These are phyloP conservation scores for Fraxinus sp. DNA, from an alignment of 305 asterid genomes.

Conservation along the genomic window DNA sequence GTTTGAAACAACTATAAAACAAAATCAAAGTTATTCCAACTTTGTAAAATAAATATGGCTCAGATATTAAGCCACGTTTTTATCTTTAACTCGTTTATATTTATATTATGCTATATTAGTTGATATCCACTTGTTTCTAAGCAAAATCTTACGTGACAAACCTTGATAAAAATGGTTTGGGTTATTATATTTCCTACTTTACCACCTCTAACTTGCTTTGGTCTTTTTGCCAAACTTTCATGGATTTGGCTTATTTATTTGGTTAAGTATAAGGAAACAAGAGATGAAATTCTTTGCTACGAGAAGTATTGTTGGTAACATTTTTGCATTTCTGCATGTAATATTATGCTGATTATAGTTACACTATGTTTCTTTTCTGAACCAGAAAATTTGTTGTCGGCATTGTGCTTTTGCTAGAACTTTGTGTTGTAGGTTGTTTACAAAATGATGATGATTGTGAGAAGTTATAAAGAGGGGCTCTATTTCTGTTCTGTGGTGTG, in stretches of 20 bases:
- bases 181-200: background rate
- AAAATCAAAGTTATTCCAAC: background rate
- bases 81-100: background rate
- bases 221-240: background rate
- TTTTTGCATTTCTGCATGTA: background rate
- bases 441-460: background rate
- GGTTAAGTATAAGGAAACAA: background rate
- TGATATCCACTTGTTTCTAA: background rate
- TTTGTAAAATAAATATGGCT: background rate
- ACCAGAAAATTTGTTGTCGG: background rate
- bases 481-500: background rate
- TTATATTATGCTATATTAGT: background rate
- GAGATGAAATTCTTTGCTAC: background rate
- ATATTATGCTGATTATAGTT: background rate
- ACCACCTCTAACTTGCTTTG: background rate
- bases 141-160: background rate
- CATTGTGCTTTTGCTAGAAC: background rate
- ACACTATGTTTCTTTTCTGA: background rate
- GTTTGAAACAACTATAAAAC: background rate
- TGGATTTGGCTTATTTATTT: background rate
- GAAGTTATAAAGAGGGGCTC: background rate
- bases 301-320: background rate
- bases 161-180: background rate
- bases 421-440: background rate
- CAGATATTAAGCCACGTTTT: background rate